Evolutionary conservation across 2,329 filamentous ascomycete genomes (phyloP), one percentile per base, ranked within the genome.

Genomic region (Davidsoniella virescens): DNA sequence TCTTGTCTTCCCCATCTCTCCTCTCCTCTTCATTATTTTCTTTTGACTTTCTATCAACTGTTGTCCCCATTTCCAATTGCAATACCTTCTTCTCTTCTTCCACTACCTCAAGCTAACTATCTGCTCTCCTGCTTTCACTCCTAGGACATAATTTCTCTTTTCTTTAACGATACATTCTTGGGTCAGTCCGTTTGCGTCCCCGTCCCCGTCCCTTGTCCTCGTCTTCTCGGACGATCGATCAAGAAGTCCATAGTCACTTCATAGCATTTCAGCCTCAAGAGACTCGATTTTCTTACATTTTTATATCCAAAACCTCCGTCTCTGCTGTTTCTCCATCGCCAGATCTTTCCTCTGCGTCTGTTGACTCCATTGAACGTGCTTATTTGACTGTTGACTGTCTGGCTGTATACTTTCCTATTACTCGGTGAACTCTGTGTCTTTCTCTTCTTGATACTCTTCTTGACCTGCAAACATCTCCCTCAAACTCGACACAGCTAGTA

Each of bases 401-500:
- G 18, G 41, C 12, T 43, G 6, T 43, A 17, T 43, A 25, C 41
- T 9, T 41, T 41, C 8, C 25, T 18, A 7, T 43, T 20, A 8
- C 20, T 12, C 17, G 25, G 18, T 20, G 18, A 43, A 18, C 41
- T 20, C 20, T n/a, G n/a, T 38, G 14, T 43, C 36, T 16, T 45
- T 16, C 9, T 36, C 25, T 45, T 26, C 14, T 9, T 23, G n/a
- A 23, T 26, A 23, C 20, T 23, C 12, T 12, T 10, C 42, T n/a
- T n/a, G 5, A 20, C 14, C n/a, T 29, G 9, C 20, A 23, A n/a
- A n/a, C 8, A 25, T 25, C n/a, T 39, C 36, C 26, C 26, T 44
- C 47, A n/a, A 23, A 44, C 44, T 48, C 48, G 16, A 17, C 36
- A 18, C 40, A 48, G 16, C 42, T 41, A 25, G 20, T 47, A 26